Conservation (phyloP, 2,329 filamentous ascomycete genomes). For the Tolypocladium tundrense region DNA sequence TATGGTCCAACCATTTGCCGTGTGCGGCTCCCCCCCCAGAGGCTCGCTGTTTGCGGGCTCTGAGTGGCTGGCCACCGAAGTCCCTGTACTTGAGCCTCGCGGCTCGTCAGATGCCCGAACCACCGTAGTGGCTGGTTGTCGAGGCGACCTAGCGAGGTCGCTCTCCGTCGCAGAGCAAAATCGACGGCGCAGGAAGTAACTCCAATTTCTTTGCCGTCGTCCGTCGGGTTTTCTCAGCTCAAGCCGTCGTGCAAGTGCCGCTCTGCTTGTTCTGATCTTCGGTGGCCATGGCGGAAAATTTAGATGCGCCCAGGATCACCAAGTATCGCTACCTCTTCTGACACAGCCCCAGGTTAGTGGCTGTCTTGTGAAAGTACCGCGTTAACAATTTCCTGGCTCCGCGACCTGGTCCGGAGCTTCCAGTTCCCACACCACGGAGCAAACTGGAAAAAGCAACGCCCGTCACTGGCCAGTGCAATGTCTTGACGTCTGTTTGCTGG, state of each 20-base stretch:
- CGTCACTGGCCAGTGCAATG: neutral
- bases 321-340: slow-evolving; percentile 16
- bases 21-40: slow-evolving; percentile 13
- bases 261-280: neutral
- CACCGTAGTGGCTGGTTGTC: neutral
- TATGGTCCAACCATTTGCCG: slow-evolving; percentile 12
- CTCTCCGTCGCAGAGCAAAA: neutral
- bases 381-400: slow-evolving; percentile 24
- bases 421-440: neutral
- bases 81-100: slow-evolving; percentile 8
- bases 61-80: slow-evolving; percentile 19
- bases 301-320: slow-evolving; percentile 17
- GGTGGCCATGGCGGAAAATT: slow-evolving; percentile 14
- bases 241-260: neutral
- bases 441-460: neutral
- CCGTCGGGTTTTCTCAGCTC: neutral
- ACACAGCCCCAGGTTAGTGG: slow-evolving; percentile 11
- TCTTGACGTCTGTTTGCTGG: neutral
- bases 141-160: neutral
- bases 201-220: neutral
- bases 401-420: slow-evolving; percentile 6
- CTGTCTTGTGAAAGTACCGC: slow-evolving; percentile 20
- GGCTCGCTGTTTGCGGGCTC: slow-evolving; percentile 19
- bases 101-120: neutral
- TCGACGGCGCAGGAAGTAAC: neutral